These are phyloP conservation scores for Incumbomyces delicatus DNA, from an alignment of 2,329 filamentous ascomycete species.

Conservation along the genomic window DNA sequence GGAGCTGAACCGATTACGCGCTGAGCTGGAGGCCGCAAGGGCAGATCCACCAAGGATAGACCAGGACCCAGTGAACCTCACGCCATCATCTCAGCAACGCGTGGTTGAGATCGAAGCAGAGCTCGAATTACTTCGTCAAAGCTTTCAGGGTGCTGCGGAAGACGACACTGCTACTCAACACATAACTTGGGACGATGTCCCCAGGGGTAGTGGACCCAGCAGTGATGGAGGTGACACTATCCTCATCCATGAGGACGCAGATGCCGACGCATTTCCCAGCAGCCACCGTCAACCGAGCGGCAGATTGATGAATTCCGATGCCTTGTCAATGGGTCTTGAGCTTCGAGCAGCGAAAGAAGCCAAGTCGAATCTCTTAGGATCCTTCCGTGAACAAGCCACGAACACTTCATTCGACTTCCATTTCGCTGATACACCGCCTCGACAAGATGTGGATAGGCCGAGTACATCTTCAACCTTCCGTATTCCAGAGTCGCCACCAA, in stretches of 20 bases:
- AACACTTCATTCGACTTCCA: constrained; percentile 14
- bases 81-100: constrained; percentile 12
- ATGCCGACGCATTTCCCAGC: constrained; percentile 16
- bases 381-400: constrained; percentile 27
- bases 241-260: constrained; percentile 20
- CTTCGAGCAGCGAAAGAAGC: constrained; percentile 31
- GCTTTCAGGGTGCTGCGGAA: constrained; percentile 12
- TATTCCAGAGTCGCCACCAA: constrained; percentile 28
- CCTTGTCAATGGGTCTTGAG: constrained; percentile 26
- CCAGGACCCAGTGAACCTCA: constrained; percentile 1
- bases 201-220: not conserved
- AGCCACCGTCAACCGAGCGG: constrained; percentile 9
- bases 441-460: constrained; percentile 14
- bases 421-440: constrained; percentile 20
- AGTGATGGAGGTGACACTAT: constrained; percentile 14
- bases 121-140: constrained; percentile 19
- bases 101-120: constrained; percentile 22
- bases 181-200: constrained; percentile 7
- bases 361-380: constrained; percentile 31
- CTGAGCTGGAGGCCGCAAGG: constrained; percentile 19
- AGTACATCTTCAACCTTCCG: constrained; percentile 7
- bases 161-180: constrained; percentile 1
- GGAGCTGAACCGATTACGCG: constrained; percentile 22
- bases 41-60: constrained; percentile 18
- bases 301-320: constrained; percentile 20